phyloP scores from a whole-genome alignment of 2,329 filamentous ascomycete species.

The Diplodia mutila region DNA sequence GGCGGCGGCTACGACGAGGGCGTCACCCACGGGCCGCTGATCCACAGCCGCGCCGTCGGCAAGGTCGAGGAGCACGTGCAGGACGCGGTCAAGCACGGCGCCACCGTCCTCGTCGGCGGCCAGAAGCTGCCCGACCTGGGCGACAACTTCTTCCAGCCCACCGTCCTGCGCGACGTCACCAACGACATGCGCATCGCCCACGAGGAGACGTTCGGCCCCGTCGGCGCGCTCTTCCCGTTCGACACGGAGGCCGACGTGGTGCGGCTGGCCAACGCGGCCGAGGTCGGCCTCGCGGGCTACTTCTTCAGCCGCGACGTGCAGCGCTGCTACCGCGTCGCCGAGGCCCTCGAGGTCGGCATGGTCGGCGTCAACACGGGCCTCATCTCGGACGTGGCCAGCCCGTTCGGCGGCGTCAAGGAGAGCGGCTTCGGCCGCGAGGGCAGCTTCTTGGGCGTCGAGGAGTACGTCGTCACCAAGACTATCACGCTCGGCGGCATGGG shows the following conservation, averaged over 20 bases:
- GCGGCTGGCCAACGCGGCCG: constrained; percentile 74
- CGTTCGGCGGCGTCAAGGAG: constrained; percentile 55
- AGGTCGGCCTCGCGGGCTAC: constrained; percentile 91
- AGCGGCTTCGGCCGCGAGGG: constrained; percentile 54
- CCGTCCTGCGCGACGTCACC: constrained; percentile 85
- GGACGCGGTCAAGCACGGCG: constrained; percentile 79
- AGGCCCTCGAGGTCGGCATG: constrained; percentile 81
- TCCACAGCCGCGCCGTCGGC: constrained; percentile 78
- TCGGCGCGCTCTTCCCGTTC: constrained; percentile 88
- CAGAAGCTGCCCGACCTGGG: constrained; percentile 71
- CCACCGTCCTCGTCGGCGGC: constrained; percentile 74
- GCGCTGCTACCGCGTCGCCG: constrained; percentile 63
- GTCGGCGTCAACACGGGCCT: constrained; percentile 65
- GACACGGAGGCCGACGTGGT: constrained; percentile 88
- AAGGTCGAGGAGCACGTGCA: constrained; percentile 82
- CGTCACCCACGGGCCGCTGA: constrained; percentile 79
- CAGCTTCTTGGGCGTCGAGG: constrained; percentile 54
- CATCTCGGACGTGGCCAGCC: constrained; percentile 53
- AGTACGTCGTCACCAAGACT: constrained; percentile 54
- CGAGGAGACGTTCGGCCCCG: constrained; percentile 95
- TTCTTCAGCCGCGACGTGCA: constrained; percentile 75
- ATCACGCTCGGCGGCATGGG: constrained; percentile 65
- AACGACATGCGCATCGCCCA: constrained; percentile 79
- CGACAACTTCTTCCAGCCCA: constrained; percentile 85
- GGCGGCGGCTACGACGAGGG: constrained; percentile 72